Conservation (phyloP, 352 stramenopile genomes). For the Elongisporangium undulatum region DNA sequence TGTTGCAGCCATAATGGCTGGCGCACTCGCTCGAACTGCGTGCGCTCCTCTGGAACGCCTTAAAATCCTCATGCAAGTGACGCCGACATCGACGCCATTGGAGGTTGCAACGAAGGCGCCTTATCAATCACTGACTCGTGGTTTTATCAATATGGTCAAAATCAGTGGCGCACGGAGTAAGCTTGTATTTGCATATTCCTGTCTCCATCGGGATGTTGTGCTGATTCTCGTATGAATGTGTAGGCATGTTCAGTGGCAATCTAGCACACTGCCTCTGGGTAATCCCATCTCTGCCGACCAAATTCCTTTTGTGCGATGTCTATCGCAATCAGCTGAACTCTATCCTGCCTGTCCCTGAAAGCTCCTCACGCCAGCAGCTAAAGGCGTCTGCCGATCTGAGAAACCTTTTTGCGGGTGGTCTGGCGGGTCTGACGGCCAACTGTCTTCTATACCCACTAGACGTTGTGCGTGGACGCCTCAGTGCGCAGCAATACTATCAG, state of each 20-base stretch:
- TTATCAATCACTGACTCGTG: constrained; percentile 44
- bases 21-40: constrained; percentile 52
- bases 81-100: constrained; percentile 12
- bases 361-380: constrained; percentile 1
- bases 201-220: background rate
- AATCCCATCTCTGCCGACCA: constrained; percentile 74
- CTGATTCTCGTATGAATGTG: background rate
- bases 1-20: constrained; percentile 55
- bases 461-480: constrained; percentile 69
- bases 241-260: constrained; percentile 75
- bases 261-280: constrained; percentile 78
- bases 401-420: constrained; percentile 60
- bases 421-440: constrained; percentile 67
- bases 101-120: constrained; percentile 10
- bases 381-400: constrained; percentile 32
- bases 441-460: constrained; percentile 74
- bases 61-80: constrained; percentile 80
- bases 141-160: constrained; percentile 69
- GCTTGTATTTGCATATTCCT: background rate
- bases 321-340: constrained; percentile 49
- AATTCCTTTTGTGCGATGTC: constrained; percentile 71
- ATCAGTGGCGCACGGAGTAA: constrained; percentile 46
- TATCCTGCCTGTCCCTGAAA: constrained; percentile 12
- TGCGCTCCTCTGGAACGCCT: constrained; percentile 74
- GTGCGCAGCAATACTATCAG: constrained; percentile 62